These are phyloP conservation scores for Candida boidinii DNA, from an alignment of 805 yeast genomes.

Conservation along the genomic window DNA sequence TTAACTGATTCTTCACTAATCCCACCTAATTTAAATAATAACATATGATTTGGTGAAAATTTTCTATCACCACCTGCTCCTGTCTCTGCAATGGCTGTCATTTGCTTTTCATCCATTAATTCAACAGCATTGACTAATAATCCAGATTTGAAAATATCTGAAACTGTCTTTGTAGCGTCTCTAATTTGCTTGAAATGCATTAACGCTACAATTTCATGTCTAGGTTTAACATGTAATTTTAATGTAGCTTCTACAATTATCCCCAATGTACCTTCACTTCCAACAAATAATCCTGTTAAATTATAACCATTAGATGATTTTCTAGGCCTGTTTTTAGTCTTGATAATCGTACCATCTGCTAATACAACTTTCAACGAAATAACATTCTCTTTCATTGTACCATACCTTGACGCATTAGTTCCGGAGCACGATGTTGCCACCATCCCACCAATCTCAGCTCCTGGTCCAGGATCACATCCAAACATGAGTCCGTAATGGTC, in stretches of 20 bases:
- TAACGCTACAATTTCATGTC: constrained; percentile 57
- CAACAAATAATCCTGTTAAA: constrained; percentile 64
- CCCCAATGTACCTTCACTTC: constrained; percentile 77
- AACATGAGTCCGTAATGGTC: constrained; percentile 45
- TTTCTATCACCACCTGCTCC: constrained; percentile 24
- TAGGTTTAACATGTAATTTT: constrained; percentile 58
- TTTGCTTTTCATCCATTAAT: constrained; percentile 62
- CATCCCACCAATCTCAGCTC: constrained; percentile 73
- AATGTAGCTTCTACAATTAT: constrained; percentile 71
- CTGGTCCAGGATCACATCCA: constrained; percentile 76
- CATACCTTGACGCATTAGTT: constrained; percentile 68
- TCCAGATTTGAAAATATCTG: constrained; percentile 52
- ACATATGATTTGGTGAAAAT: constrained; percentile 24
- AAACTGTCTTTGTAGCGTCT: constrained; percentile 66
- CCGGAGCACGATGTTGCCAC: constrained; percentile 73
- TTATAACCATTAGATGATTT: constrained; percentile 78
- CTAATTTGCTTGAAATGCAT: constrained; percentile 58
- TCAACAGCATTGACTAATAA: constrained; percentile 69
- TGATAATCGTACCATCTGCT: constrained; percentile 73
- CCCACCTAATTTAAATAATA: constrained; percentile 60
- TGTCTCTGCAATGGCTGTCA: constrained; percentile 54
- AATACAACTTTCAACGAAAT: constrained; percentile 62
- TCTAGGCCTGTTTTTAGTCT: constrained; percentile 67
- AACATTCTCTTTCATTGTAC: constrained; percentile 72
- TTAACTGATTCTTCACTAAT: constrained; percentile 24